Evolutionary conservation across 2,329 filamentous ascomycete species (phyloP), one percentile per base, ranked within the genome.

Genomic region (Davidsoniella australis): DNA sequence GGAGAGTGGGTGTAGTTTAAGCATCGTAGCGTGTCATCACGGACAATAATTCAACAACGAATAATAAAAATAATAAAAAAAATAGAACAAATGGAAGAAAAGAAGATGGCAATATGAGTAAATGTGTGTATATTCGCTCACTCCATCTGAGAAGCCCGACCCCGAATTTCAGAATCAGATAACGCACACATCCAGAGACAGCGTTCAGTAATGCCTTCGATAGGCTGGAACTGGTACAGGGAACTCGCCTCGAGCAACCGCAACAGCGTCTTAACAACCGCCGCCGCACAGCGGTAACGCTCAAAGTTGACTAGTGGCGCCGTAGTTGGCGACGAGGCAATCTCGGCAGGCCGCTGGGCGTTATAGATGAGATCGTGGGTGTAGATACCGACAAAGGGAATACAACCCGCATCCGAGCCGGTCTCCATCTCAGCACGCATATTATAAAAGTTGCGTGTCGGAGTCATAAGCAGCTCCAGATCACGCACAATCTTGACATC

Each of bases 161-260:
- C 66, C 50, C 73, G 66, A 58, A 91, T 86, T 58, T 88, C 82
- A n/a, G 78, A 76, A 55, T 89, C 84, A 49, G 66, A 75, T 49
- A 91, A 62, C 8, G 84, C 82, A 43, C 82, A 80, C 66, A 91
- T 79, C 85, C 85, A 91, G n/a, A 91, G 69, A 61, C 85, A 91
- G 55, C 82, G 73, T 63, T 85, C 83, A 4, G 84, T 80, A 46
- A 87, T 75, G 47, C 83, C 82, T 54, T 85, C 81, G 37, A 88
- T 76, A 1, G 83, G 78, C 56, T 78, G 72, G 60, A 89, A 87
- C 5, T 68, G 66, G 61, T 89, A 91, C 50, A 77, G 72, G 18
- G 79, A 76, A 60, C 83, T 88, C 1, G 82, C 80, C 63, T 91
- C 85, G 8, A 91, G 68, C n/a, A 91, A 68, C 18, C 85, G 72